phyloP scores from a whole-genome alignment of 768 basidiomycete species.

The Mycena albidolilacea region DNA sequence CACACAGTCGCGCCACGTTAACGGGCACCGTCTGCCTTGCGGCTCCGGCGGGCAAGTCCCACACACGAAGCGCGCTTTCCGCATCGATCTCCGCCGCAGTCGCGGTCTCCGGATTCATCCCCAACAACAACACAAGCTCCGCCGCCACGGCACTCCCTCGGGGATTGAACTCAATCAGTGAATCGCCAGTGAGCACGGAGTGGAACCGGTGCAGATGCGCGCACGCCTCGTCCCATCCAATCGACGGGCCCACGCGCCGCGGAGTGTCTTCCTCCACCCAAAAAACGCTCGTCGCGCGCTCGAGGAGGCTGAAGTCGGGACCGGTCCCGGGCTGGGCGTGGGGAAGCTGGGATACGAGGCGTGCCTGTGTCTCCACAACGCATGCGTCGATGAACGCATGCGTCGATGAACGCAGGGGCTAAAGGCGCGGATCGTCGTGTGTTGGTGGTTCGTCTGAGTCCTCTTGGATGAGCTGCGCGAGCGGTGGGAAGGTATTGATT shows the following conservation, averaged over 20 bases:
- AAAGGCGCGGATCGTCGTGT: slow-evolving; percentile 2
- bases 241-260: neutral
- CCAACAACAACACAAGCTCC: slow-evolving; percentile 10
- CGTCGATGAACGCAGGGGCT: slow-evolving; percentile 15
- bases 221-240: slow-evolving; percentile 22
- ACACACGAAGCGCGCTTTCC: slow-evolving; percentile 12
- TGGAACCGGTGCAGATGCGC: neutral
- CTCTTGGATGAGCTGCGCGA: slow-evolving; percentile 12
- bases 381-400: neutral
- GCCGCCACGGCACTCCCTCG: slow-evolving; percentile 2
- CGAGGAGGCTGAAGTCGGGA: neutral
- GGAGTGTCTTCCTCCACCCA: neutral
- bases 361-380: neutral
- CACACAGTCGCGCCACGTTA: slow-evolving; percentile 19
- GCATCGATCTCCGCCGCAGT: neutral
- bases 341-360: neutral
- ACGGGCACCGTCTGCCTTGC: neutral
- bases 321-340: too few relatives aligned
- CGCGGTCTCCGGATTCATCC: neutral
- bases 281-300: slow-evolving; percentile 22
- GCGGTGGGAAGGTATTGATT: slow-evolving; percentile 1
- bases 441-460: slow-evolving; percentile 2
- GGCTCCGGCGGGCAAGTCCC: slow-evolving; percentile 8
- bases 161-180: slow-evolving; percentile 3
- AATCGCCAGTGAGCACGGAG: neutral